phyloP scores from a whole-genome alignment of 2,329 filamentous ascomycete species.

The Cordyceps farinosa region DNA sequence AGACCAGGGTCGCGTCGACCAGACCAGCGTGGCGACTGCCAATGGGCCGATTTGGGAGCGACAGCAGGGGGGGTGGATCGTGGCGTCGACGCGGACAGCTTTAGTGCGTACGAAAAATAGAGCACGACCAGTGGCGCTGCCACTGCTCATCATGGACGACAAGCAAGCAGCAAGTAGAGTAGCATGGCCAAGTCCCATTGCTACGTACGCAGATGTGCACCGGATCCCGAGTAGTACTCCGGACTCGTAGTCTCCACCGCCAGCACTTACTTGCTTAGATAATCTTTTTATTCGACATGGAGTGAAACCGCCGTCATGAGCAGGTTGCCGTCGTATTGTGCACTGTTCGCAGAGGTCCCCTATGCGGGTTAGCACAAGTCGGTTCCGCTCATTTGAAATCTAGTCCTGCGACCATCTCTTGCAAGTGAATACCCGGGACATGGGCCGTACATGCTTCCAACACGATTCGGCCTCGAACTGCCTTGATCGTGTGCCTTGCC shows the following conservation, averaged over 20 bases:
- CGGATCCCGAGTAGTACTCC: not conserved
- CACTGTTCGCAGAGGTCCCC: constrained; percentile 7
- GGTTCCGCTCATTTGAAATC: not conserved
- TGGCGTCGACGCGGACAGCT: constrained; percentile 9
- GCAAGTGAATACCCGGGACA: not conserved
- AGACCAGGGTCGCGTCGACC: not conserved
- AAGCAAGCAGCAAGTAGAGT: not conserved
- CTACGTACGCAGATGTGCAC: not conserved
- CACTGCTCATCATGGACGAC: not conserved
- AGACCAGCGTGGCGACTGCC: not conserved
- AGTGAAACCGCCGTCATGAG: not conserved
- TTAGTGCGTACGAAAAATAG: not conserved
- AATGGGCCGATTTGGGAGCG: constrained; percentile 16
- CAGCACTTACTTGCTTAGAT: no score
- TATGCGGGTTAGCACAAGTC: not conserved
- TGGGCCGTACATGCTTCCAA: not conserved
- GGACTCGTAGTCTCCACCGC: no score
- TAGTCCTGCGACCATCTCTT: not conserved
- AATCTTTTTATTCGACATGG: no score
- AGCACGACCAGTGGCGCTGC: not conserved
- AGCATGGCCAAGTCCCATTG: not conserved
- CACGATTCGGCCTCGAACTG: not conserved
- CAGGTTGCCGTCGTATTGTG: not conserved
- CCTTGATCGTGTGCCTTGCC: not conserved
- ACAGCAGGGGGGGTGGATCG: constrained; percentile 14